Percentiles rank a stretch among this genome's conserved stretches.
phyloP scores from a whole-genome alignment of 345 rosid species.

The Moricandia moricandioides region DNA sequence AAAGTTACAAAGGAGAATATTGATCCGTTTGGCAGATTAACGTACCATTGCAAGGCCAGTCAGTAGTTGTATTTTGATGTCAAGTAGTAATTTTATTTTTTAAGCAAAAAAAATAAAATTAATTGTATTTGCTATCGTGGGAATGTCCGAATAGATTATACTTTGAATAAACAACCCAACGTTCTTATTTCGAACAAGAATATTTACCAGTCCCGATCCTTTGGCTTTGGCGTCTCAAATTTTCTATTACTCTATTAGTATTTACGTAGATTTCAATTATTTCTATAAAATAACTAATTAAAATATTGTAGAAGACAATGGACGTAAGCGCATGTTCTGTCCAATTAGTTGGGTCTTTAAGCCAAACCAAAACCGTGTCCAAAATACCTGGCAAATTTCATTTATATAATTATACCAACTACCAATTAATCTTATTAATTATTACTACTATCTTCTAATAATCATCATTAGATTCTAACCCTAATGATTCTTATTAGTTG shows the following conservation, averaged over 20 bases:
- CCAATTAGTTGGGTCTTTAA: slow-evolving; percentile 32
- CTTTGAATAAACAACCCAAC: background rate
- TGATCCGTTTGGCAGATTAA: too few species aligned
- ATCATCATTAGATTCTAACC: slow-evolving; percentile 18
- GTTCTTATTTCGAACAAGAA: background rate
- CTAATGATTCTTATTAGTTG: slow-evolving; percentile 18
- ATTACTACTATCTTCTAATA: background rate
- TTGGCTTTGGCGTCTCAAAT: slow-evolving; percentile 9
- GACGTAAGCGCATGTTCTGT: slow-evolving; percentile 30
- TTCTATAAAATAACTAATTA: background rate
- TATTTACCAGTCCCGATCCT: slow-evolving; percentile 1
- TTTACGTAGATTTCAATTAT: background rate
- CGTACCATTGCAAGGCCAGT: too few species aligned
- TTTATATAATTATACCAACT: slow-evolving; percentile 26
- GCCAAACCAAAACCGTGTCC: slow-evolving; percentile 37
- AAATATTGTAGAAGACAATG: slow-evolving; percentile 4
- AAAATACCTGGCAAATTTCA: slow-evolving; percentile 24
- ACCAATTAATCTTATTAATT: slow-evolving; percentile 16
- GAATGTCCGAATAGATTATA: background rate
- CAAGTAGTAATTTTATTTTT: too few species aligned
- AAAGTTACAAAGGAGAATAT: too few species aligned
- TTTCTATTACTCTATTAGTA: background rate
- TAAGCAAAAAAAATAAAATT: too few species aligned
- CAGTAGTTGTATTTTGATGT: too few species aligned
- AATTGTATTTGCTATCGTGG: slow-evolving; percentile 5